A percentile compares a stretch with the other conserved stretches of the same genome.
These are phyloP conservation scores for Fusarium sp. DNA, from an alignment of 2,329 filamentous ascomycete genomes.

Conservation along the genomic window DNA sequence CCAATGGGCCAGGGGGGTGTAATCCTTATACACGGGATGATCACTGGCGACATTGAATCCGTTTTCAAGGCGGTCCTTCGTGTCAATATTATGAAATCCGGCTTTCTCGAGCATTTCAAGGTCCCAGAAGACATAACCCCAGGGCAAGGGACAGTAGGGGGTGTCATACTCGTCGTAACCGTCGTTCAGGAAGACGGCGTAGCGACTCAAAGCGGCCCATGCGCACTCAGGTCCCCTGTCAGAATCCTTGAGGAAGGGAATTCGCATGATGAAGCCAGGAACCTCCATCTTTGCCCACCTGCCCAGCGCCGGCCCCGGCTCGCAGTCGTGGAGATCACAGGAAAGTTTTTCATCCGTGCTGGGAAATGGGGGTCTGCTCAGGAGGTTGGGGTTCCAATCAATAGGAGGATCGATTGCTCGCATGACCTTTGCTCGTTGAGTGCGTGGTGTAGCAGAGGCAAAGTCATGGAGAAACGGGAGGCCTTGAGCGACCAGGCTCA, in stretches of 20 bases:
- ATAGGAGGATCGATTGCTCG: not conserved
- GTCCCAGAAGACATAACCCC: constrained; percentile 33
- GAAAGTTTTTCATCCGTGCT: constrained; percentile 1
- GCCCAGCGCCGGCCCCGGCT: not conserved
- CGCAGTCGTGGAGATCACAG: not conserved
- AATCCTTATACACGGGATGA: not conserved
- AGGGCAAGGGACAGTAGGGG: not conserved
- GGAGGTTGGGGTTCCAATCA: not conserved
- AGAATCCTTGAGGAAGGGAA: constrained; percentile 19
- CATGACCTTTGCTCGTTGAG: not conserved
- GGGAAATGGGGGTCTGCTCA: not conserved
- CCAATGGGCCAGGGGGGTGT: not conserved
- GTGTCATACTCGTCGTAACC: not conserved
- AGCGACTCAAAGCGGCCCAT: not conserved
- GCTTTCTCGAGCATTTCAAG: constrained; percentile 15
- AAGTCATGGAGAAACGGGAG: constrained; percentile 19
- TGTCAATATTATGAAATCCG: not conserved
- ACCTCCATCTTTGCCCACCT: not conserved
- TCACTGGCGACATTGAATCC: not conserved
- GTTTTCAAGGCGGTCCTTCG: not conserved
- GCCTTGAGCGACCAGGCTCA: not conserved
- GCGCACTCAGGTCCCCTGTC: constrained; percentile 14
- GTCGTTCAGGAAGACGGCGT: not conserved
- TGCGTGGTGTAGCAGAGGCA: not conserved
- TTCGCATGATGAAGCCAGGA: constrained; percentile 10